Conservation (phyloP, 1,139 yeast genomes). For the Magnusiomyces suaveolens region DNA sequence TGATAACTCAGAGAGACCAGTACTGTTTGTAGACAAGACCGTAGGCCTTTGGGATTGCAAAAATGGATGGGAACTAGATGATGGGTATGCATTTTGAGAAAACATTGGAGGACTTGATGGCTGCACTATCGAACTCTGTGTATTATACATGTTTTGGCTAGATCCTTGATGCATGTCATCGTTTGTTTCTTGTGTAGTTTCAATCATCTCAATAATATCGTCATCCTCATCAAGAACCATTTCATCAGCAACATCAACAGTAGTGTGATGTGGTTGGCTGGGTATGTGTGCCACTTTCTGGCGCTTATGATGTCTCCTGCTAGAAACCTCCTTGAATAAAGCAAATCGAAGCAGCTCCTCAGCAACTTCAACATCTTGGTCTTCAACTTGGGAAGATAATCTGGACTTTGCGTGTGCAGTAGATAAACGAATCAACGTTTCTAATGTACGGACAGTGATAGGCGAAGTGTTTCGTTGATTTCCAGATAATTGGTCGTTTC, state of each 20-base stretch:
- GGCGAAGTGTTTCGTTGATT: conserved; percentile 84
- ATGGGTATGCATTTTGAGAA: conserved; percentile 3
- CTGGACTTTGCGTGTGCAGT: conserved; percentile 97
- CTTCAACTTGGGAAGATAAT: conserved; percentile 62
- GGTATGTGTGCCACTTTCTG: no score
- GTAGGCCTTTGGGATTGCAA: not conserved
- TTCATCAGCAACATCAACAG: no score
- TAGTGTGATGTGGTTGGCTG: no score
- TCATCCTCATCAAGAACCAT: no score
- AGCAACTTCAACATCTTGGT: conserved; percentile 77
- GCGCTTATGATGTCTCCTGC: conserved; percentile 24
- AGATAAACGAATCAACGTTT: conserved; percentile 86
- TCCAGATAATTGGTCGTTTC: conserved; percentile 68
- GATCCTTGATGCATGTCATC: no score
- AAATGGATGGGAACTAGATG: not conserved
- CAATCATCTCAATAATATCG: no score
- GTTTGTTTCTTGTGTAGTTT: no score
- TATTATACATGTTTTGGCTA: no score
- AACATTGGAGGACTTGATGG: conserved; percentile 6
- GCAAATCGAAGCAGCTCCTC: conserved; percentile 79
- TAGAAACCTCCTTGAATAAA: conserved; percentile 60
- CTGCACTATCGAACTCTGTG: no score
- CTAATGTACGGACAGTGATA: conserved; percentile 94
- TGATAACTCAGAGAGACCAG: conserved; percentile 17
- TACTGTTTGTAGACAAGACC: no score